These are phyloP conservation scores for Paradendryphiella salina DNA, from an alignment of 2,329 filamentous ascomycete genomes.

Conservation along the genomic window DNA sequence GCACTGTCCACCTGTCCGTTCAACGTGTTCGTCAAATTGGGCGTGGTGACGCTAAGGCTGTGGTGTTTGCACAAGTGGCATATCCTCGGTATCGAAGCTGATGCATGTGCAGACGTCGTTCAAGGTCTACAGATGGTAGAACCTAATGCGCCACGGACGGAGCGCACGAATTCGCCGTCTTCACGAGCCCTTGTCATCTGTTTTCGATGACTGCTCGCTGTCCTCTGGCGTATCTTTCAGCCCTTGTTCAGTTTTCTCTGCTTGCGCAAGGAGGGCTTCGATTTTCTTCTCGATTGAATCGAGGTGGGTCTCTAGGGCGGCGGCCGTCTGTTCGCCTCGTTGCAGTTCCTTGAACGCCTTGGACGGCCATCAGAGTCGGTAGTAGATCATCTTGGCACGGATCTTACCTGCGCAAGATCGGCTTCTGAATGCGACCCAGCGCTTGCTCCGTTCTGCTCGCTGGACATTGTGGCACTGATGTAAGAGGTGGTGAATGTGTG, in stretches of 20 bases:
- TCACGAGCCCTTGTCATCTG: slow-evolving; percentile 23
- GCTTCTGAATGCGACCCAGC: slow-evolving; percentile 31
- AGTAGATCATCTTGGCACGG: neutral
- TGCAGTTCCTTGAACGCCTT: slow-evolving; percentile 57
- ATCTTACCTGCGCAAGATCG: slow-evolving; percentile 43
- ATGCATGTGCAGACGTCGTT: neutral
- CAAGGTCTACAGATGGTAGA: neutral
- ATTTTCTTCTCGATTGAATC: slow-evolving; percentile 60
- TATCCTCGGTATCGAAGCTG: neutral
- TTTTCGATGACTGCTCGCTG: slow-evolving; percentile 16
- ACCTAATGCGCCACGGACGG: neutral
- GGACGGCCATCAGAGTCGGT: slow-evolving; percentile 16
- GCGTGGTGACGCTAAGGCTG: neutral
- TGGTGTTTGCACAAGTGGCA: neutral
- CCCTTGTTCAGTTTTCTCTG: slow-evolving; percentile 48
- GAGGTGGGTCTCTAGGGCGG: slow-evolving; percentile 59
- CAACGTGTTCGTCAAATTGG: neutral
- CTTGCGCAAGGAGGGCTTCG: slow-evolving; percentile 55
- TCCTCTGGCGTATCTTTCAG: slow-evolving; percentile 27
- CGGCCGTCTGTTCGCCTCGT: slow-evolving; percentile 60
- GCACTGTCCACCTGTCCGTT: neutral
- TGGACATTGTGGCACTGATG: slow-evolving; percentile 34
- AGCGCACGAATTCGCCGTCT: neutral
- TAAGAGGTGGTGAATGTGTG: slow-evolving; percentile 16
- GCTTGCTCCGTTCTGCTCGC: slow-evolving; percentile 34